Percentiles rank a stretch among this genome's conserved stretches.
Evolutionary conservation across 495 filamentous ascomycete genomes (phyloP).

Genomic region (Ascobolus immersus): DNA sequence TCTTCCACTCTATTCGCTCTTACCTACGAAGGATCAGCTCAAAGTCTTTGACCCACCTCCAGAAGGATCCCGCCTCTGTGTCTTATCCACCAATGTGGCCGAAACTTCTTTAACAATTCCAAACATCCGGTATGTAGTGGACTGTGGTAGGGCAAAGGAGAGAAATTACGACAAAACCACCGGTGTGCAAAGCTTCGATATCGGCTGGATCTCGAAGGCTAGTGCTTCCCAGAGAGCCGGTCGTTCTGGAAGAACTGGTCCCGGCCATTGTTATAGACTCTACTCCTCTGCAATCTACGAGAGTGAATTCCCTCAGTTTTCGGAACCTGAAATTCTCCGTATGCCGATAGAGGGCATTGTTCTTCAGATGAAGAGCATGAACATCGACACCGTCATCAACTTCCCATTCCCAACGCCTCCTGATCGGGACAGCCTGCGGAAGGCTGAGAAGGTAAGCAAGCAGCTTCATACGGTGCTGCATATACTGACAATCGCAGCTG

Average conservation of each 20-base stretch:
- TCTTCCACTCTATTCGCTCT: slow-evolving; percentile 72
- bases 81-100: slow-evolving; percentile 88
- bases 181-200: slow-evolving; percentile 83
- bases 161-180: slow-evolving; percentile 59
- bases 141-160: slow-evolving; percentile 77
- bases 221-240: slow-evolving; percentile 80
- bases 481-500: slow-evolving; percentile 6
- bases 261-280: slow-evolving; percentile 80
- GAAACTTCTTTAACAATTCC: slow-evolving; percentile 95
- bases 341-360: slow-evolving; percentile 86
- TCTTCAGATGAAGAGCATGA: slow-evolving; percentile 87
- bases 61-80: slow-evolving; percentile 59
- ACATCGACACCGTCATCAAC: slow-evolving; percentile 64
- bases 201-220: slow-evolving; percentile 94
- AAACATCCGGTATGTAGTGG: slow-evolving; percentile 85
- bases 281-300: slow-evolving; percentile 93
- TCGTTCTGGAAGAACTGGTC: slow-evolving; percentile 83
- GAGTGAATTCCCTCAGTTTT: slow-evolving; percentile 62
- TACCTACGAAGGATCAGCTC: slow-evolving; percentile 83
- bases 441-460: slow-evolving; percentile 62
- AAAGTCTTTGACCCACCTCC: slow-evolving; percentile 78
- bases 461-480: slow-evolving; percentile 37
- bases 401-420: slow-evolving; percentile 97
- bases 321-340: slow-evolving; percentile 66
- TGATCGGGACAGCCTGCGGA: slow-evolving; percentile 48